Evolutionary conservation across 371 early-diverging fungal genomes (phyloP).

Genomic region (Mortierella sp.): DNA sequence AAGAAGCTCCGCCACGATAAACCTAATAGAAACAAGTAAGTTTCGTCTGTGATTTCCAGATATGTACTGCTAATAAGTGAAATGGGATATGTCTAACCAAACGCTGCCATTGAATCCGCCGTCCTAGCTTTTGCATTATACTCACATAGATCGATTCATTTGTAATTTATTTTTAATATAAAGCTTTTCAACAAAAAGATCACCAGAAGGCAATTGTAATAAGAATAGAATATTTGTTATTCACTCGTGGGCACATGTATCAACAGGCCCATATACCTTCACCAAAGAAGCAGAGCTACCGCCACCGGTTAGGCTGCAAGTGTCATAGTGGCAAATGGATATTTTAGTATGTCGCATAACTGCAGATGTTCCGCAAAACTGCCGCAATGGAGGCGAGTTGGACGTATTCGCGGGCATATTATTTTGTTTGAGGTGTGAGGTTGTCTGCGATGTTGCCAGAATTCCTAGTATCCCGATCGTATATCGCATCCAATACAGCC

Average conservation of each 20-base stretch:
- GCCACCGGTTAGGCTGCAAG: too few relatives aligned
- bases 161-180: conserved; percentile 1
- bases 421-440: not conserved
- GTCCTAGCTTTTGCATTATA: conserved; percentile 11
- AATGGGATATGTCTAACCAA: too few relatives aligned
- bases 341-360: too few relatives aligned
- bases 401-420: not conserved
- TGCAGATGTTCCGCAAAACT: too few relatives aligned
- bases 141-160: conserved; percentile 1
- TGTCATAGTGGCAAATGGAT: too few relatives aligned
- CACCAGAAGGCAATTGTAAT: too few relatives aligned
- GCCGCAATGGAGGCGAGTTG: too few relatives aligned
- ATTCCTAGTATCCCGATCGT: not conserved
- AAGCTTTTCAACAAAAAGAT: not conserved
- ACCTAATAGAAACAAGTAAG: conserved; percentile 56
- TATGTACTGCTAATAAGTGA: too few relatives aligned
- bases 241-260: too few relatives aligned
- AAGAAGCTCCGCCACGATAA: conserved; percentile 55
- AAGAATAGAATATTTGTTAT: too few relatives aligned
- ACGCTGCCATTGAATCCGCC: not conserved
- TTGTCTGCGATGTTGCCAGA: not conserved
- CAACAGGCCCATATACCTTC: too few relatives aligned
- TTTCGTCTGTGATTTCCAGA: not conserved
- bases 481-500: conserved; percentile 3
- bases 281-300: too few relatives aligned